phyloP scores from a whole-genome alignment of 805 yeast species.

The Candida manassasensis region DNA sequence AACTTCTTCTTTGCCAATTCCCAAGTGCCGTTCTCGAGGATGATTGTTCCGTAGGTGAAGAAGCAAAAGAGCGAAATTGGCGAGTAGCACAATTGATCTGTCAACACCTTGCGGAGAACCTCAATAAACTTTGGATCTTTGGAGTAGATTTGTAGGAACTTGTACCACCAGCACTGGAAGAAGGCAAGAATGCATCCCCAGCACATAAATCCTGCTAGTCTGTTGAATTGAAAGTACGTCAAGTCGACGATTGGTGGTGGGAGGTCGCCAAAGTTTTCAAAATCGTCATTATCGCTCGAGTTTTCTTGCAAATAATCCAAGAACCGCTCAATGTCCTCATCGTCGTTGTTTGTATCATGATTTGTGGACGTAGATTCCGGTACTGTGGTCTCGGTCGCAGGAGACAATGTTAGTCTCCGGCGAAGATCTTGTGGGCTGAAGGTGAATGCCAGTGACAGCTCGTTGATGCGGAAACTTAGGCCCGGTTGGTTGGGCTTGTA shows the following conservation, averaged over 20 bases:
- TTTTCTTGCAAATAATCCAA: slow-evolving; percentile 32
- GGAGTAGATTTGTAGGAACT: slow-evolving; percentile 73
- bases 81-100: slow-evolving; percentile 87
- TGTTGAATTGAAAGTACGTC: slow-evolving; percentile 54
- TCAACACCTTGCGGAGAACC: slow-evolving; percentile 77
- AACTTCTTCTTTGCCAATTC: slow-evolving; percentile 62
- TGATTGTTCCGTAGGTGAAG: slow-evolving; percentile 77
- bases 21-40: slow-evolving; percentile 69
- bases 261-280: slow-evolving; percentile 4
- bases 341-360: slow-evolving; percentile 3
- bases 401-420: slow-evolving; percentile 1
- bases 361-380: not conserved
- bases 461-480: slow-evolving; percentile 17
- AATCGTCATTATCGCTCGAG: slow-evolving; percentile 10
- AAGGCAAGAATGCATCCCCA: slow-evolving; percentile 88
- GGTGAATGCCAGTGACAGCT: slow-evolving; percentile 12
- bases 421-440: slow-evolving; percentile 16
- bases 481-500: slow-evolving; percentile 20
- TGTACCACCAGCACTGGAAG: slow-evolving; percentile 86
- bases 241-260: slow-evolving; percentile 17
- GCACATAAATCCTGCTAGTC: slow-evolving; percentile 72
- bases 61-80: slow-evolving; percentile 79
- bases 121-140: slow-evolving; percentile 81
- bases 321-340: slow-evolving; percentile 17
- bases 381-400: not conserved